Percentiles rank a stretch among this genome's conserved stretches.
These are phyloP conservation scores for Tetragonia tetragonoides DNA, from an alignment of 148 eudicot genomes.

Conservation along the genomic window DNA sequence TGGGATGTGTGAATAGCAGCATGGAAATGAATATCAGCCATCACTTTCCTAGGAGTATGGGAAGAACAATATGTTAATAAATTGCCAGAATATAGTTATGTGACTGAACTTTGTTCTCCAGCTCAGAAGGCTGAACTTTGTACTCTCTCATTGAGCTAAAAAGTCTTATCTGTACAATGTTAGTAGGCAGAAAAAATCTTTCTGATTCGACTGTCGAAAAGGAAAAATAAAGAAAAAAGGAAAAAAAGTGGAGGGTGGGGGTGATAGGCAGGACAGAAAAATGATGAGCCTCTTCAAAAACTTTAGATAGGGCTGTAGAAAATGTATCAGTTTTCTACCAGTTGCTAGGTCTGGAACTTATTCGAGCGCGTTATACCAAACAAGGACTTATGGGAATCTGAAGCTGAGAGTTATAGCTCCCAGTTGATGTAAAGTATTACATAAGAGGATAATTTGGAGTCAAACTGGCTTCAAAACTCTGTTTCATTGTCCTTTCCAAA, in stretches of 20 bases:
- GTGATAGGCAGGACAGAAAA: not conserved
- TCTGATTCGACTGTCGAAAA: not conserved
- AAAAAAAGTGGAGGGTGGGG: not conserved
- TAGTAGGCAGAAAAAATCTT: not conserved
- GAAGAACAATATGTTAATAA: not conserved
- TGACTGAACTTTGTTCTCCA: not conserved
- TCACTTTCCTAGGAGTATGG: not conserved
- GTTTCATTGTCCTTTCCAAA: not conserved
- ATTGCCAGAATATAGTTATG: not conserved
- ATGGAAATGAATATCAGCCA: not conserved
- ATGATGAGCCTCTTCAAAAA: constrained; percentile 12
- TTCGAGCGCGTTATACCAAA: constrained; percentile 11
- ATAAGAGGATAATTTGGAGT: constrained; percentile 8
- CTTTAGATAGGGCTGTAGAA: not conserved
- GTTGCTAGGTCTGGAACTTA: constrained; percentile 10
- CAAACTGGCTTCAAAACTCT: constrained; percentile 14
- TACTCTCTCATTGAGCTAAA: not conserved
- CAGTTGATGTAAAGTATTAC: not conserved
- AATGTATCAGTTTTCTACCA: not conserved
- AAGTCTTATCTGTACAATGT: not conserved
- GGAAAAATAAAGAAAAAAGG: not conserved
- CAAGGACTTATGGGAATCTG: constrained; percentile 3
- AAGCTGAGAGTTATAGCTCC: not conserved
- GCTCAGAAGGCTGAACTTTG: not conserved
- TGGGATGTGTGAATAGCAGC: not conserved